Percentiles rank a stretch among this genome's conserved stretches.
phyloP scores from a whole-genome alignment of 768 basidiomycete genomes.

The Amanita phalloides region DNA sequence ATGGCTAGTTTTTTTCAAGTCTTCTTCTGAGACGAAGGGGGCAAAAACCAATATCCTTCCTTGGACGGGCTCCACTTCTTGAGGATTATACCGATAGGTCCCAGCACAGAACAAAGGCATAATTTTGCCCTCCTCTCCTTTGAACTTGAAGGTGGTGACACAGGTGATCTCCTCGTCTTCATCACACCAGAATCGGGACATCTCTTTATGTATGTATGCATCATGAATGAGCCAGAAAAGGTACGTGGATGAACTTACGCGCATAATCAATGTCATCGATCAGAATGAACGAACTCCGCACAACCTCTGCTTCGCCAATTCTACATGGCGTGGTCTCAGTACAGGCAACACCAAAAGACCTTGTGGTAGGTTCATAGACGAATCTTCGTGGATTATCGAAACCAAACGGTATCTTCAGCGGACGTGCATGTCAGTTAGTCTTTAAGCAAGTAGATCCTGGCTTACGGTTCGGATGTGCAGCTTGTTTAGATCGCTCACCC shows the following conservation, averaged over 20 bases:
- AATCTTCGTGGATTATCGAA: slow-evolving; percentile 63
- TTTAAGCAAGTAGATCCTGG: background rate
- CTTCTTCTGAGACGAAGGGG: slow-evolving; percentile 16
- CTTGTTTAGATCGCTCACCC: slow-evolving; percentile 57
- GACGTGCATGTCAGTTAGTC: background rate
- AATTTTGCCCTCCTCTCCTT: slow-evolving; percentile 16
- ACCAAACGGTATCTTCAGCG: slow-evolving; percentile 54
- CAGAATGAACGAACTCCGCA: slow-evolving; percentile 50
- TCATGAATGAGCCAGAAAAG: background rate
- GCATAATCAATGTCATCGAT: slow-evolving; percentile 56
- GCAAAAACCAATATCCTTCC: slow-evolving; percentile 57
- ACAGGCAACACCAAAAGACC: slow-evolving; percentile 59
- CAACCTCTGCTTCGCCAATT: slow-evolving; percentile 35
- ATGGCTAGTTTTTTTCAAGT: slow-evolving; percentile 14
- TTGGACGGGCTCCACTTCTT: slow-evolving; percentile 37
- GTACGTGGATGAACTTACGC: slow-evolving; percentile 29
- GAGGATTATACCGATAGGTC: slow-evolving; percentile 26
- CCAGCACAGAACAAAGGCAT: slow-evolving; percentile 41
- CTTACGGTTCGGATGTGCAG: slow-evolving; percentile 73
- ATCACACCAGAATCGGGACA: slow-evolving; percentile 38
- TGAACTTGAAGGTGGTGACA: slow-evolving; percentile 25
- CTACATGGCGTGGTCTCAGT: slow-evolving; percentile 41
- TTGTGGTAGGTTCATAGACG: slow-evolving; percentile 40
- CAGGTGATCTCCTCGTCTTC: slow-evolving; percentile 56
- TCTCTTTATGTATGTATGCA: slow-evolving; percentile 17